Conservation (phyloP, 2,329 filamentous ascomycete species). For the Hymenoscyphus infarciens region DNA sequence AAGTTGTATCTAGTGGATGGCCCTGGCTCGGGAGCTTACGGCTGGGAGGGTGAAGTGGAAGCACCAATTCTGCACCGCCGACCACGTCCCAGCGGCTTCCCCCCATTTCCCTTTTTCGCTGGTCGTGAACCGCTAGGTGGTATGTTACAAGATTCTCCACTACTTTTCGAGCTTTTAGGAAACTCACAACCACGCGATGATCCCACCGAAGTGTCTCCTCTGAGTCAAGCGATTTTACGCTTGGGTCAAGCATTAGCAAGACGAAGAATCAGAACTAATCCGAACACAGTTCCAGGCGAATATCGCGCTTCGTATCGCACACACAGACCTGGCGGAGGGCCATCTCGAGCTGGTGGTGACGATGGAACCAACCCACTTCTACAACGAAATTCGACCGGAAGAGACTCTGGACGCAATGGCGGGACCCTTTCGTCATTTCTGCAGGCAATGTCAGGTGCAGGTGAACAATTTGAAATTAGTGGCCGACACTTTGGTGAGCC, state of each 20-base stretch:
- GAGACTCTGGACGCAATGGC: slow-evolving; percentile 47
- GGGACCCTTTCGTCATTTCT: slow-evolving; percentile 50
- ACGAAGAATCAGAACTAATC: slow-evolving; percentile 30
- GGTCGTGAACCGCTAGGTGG: slow-evolving; percentile 52
- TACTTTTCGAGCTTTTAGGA: neutral
- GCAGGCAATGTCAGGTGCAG: slow-evolving; percentile 38
- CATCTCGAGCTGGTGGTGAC: slow-evolving; percentile 55
- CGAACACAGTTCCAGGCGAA: slow-evolving; percentile 32
- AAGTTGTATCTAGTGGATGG: slow-evolving; percentile 22
- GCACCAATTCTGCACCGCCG: slow-evolving; percentile 48
- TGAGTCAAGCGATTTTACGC: neutral
- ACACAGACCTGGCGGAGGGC: slow-evolving; percentile 48
- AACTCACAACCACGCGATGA: neutral
- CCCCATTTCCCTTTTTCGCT: slow-evolving; percentile 62
- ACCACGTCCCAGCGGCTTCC: slow-evolving; percentile 48
- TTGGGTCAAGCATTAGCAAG: neutral
- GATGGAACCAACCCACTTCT: slow-evolving; percentile 87
- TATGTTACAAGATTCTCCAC: slow-evolving; percentile 35
- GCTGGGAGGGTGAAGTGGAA: slow-evolving; percentile 57
- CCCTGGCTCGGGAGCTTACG: slow-evolving; percentile 41
- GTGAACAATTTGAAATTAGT: slow-evolving; percentile 34
- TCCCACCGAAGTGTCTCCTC: neutral
- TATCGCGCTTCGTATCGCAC: slow-evolving; percentile 44
- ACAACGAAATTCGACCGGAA: slow-evolving; percentile 53
- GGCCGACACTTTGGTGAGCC: slow-evolving; percentile 32